Percentiles rank a stretch among this genome's conserved stretches.
Evolutionary conservation across 768 basidiomycete species (phyloP).

Genomic region (Mycena metata): DNA sequence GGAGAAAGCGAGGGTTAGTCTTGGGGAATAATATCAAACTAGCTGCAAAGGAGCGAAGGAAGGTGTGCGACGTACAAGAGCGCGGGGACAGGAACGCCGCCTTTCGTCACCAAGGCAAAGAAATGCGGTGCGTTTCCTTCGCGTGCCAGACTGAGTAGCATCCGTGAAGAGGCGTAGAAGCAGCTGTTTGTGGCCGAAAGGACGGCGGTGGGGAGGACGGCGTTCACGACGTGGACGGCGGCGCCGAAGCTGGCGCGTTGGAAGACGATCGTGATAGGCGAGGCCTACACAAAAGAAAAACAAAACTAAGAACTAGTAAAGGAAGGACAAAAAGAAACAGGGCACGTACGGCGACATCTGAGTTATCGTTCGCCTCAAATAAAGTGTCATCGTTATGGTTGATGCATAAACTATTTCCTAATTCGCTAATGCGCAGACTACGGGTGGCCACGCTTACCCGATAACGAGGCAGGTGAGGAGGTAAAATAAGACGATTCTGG

Average conservation of each 20-base stretch:
- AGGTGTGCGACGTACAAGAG: slow-evolving; percentile 56
- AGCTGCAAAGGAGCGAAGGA: too few relatives aligned
- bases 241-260: slow-evolving; percentile 72
- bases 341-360: slow-evolving; percentile 61
- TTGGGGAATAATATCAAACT: slow-evolving; percentile 34
- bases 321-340: slow-evolving; percentile 56
- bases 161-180: slow-evolving; percentile 75
- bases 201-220: slow-evolving; percentile 75
- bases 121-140: slow-evolving; percentile 73
- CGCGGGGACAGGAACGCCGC: slow-evolving; percentile 73
- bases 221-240: slow-evolving; percentile 74
- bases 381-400: slow-evolving; percentile 64
- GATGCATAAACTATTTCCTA: slow-evolving; percentile 57
- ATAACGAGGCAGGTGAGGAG: slow-evolving; percentile 75
- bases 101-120: slow-evolving; percentile 74
- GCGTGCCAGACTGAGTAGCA: slow-evolving; percentile 72
- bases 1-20: slow-evolving; percentile 62
- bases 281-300: slow-evolving; percentile 49
- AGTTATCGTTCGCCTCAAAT: slow-evolving; percentile 24
- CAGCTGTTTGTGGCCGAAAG: slow-evolving; percentile 75
- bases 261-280: slow-evolving; percentile 76
- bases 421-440: background rate
- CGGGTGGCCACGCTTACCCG: slow-evolving; percentile 45
- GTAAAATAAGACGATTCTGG: slow-evolving; percentile 72
- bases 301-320: background rate